Base-by-base conservation (phyloP, 139 green algal genomes). In the Chlorella sp. region DNA sequence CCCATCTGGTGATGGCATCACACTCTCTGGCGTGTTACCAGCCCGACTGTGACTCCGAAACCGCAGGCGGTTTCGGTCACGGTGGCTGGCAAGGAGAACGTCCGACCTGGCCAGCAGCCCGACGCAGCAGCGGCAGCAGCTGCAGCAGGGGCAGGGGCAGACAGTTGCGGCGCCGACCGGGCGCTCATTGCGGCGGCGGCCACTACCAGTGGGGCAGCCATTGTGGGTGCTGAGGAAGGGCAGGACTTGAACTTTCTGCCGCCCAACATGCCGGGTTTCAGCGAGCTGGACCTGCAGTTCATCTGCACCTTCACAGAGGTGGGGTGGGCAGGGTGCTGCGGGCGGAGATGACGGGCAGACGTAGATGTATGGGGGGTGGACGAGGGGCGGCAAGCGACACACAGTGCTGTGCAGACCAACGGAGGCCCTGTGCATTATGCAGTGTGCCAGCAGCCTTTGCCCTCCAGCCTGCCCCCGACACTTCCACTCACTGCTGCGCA, bases 261-360 rank as follows among this genome's bases (percentile, higher is more conserved):
- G 20, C 82, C 85, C 51, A 74, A 72, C 72, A 85, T 87, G 67
- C 76, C 65, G 0, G 65, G 85, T 46, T 97, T 97, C 81, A 94
- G 80, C 0, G 16, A 85, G 36, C 82, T 84, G n/a, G 96, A 99
- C 83, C 87, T 99, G 54, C 77, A 95, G 4, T 98, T 98, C 69
- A 88, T 99, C 34, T 77, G 90, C n/a, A 92, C 90, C 32, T 97
- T 98, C 87, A 91, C 84, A 2, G 80, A 94, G 88, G 89, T 91
- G 76, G 5, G 56, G 1, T 9, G 56, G 56, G 56, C 56, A 65
- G 56, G 56, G 22, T 26, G 56, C 6, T n/a, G 56, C 56, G 34
- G 72, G 13, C 1, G 20, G 41, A 60, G 72, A 34, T 75, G 17
- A 1, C 68, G n/a, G n/a, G n/a, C n/a, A n/a, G n/a, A n/a, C n/a